Conservation (phyloP, 352 stramenopile genomes). For the Phytophthora vignae region DNA sequence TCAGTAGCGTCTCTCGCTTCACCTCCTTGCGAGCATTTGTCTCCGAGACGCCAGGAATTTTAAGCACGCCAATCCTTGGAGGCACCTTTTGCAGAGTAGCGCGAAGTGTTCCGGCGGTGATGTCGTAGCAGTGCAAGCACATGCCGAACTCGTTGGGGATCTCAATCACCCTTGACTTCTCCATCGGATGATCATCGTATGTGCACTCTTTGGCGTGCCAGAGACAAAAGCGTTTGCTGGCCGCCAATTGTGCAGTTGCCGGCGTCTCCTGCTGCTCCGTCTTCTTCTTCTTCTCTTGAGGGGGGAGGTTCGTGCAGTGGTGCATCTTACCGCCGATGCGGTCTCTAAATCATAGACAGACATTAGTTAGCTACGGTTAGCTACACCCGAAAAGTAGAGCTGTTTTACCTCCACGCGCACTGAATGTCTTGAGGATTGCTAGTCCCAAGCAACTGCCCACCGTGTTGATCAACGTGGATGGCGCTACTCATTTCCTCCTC, state of each 20-base stretch:
- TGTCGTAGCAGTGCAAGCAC: constrained; percentile 69
- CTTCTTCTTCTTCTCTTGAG: constrained; percentile 28
- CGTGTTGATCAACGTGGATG: constrained; percentile 28
- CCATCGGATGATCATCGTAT: constrained; percentile 52
- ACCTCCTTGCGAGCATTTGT: constrained; percentile 31
- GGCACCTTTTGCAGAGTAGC: constrained; percentile 58
- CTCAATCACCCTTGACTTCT: constrained; percentile 57
- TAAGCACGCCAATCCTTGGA: constrained; percentile 41
- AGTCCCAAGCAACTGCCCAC: constrained; percentile 17
- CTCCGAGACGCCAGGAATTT: constrained; percentile 52
- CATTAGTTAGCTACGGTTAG: not conserved
- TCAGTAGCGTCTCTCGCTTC: constrained; percentile 30
- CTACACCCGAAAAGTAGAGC: not conserved
- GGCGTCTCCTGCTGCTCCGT: not conserved
- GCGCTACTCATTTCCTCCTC: constrained; percentile 45
- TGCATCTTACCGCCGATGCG: constrained; percentile 57
- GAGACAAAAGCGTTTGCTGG: constrained; percentile 40
- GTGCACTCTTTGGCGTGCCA: constrained; percentile 69
- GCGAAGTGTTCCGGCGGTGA: constrained; percentile 48
- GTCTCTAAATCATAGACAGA: constrained; percentile 30
- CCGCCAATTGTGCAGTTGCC: not conserved
- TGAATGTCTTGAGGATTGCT: constrained; percentile 19
- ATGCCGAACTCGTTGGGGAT: constrained; percentile 65
- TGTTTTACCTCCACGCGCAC: constrained; percentile 49
- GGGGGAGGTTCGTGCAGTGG: constrained; percentile 55